Percentiles rank a stretch among this genome's conserved stretches.
phyloP scores from a whole-genome alignment of 2,329 filamentous ascomycete species.

The Talaromyces islandicus region DNA sequence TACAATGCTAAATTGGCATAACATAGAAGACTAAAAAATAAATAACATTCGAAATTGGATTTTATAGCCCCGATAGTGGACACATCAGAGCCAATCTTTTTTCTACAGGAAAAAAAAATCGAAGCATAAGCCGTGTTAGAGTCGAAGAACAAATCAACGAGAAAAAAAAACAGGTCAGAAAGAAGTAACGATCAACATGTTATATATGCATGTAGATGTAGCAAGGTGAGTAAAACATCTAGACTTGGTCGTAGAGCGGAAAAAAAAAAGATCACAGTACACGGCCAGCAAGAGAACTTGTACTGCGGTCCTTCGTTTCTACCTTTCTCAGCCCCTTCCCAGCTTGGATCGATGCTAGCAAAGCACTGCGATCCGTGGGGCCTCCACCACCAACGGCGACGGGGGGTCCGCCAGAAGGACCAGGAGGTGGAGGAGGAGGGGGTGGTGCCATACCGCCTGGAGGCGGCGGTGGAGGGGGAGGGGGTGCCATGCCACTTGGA shows the following conservation, averaged over 20 bases:
- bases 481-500: constrained; percentile 25
- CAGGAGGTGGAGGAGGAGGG: constrained; percentile 21
- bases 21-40: neutral
- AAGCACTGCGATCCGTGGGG: constrained; percentile 52
- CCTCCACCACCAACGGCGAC: constrained; percentile 37
- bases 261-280: constrained; percentile 46
- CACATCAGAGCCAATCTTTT: neutral
- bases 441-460: constrained; percentile 17
- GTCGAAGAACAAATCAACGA: neutral
- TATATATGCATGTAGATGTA: neutral
- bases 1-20: neutral
- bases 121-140: neutral
- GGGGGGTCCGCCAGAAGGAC: constrained; percentile 35
- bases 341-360: constrained; percentile 77
- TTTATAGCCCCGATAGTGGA: neutral
- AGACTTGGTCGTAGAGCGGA: neutral
- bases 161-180: neutral
- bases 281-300: constrained; percentile 64
- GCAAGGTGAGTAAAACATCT: neutral
- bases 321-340: constrained; percentile 81
- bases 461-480: constrained; percentile 24
- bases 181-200: neutral
- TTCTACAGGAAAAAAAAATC: neutral
- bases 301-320: constrained; percentile 80
- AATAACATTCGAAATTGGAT: neutral